Base-by-base conservation (phyloP, 2,329 filamentous ascomycete genomes). In the Fusarium abutilonis region DNA sequence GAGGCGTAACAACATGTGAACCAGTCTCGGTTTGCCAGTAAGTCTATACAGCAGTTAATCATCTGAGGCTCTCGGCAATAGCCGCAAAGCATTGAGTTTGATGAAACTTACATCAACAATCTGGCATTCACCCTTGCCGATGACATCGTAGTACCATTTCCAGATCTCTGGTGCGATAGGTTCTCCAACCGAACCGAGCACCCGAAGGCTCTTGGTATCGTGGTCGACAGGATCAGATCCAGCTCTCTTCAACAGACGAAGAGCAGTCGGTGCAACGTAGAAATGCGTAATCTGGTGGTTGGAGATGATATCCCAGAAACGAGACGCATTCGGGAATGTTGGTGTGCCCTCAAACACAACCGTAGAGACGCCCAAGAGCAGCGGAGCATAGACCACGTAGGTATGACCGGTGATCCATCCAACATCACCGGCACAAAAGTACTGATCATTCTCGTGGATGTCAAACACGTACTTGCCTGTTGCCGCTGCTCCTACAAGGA, bases 11-110 rank as follows among this genome's bases (percentile, higher is more conserved):
- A 64, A 93, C 92, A 77, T 97, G 88, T 53, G 91, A 97, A 49
- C 94, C 93, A 2, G 94, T 97, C 80, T 97, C 93, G 32, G 93
- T 97, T 86, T 97, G 93, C 93, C 93, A 97, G 83, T 97, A 97
- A 46, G 93, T 97, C 91, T 96, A 72, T 48, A 59, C 15, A 40
- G 1, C 3, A 15, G 32, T 57, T 0, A 56, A 55, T 7, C n/a
- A 13, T n/a, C 31, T 34, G 3, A 7, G 13, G n/a, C 31, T 3
- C 10, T 3, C 31, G 4, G 6, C 2, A 6, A 6, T 9, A 9
- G 10, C 11, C 15, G 11, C 4, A 2, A 6, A 3, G n/a, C n/a
- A 9, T 17, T 19, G 19, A 4, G 19, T 19, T 3, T 17, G 3
- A 36, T 26, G 31, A n/a, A 4, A 85, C 91, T 84, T 80, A 95